Conservation (phyloP, 345 rosid genomes). For the Salix purpurea region DNA sequence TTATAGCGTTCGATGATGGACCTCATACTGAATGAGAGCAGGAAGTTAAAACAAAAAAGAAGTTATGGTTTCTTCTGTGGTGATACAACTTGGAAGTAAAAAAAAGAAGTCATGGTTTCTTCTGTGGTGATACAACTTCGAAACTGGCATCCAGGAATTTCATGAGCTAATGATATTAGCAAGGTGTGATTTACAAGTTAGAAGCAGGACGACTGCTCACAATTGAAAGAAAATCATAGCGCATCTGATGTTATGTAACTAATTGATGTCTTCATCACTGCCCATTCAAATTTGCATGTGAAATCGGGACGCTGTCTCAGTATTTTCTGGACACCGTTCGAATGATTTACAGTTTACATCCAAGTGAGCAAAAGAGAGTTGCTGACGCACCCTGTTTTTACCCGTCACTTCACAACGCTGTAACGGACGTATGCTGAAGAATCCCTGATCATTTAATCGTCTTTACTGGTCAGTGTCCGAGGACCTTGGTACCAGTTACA, state of each 20-base stretch:
- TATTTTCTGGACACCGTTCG: background rate
- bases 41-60: background rate
- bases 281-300: background rate
- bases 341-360: background rate
- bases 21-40: constrained; percentile 44
- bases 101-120: background rate
- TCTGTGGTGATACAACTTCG: background rate
- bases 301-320: background rate
- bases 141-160: background rate
- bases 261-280: background rate
- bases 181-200: background rate
- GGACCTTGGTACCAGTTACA: background rate
- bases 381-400: background rate
- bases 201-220: background rate
- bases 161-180: background rate
- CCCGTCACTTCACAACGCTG: too few relatives aligned
- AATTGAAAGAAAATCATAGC: background rate
- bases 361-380: background rate
- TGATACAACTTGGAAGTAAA: background rate
- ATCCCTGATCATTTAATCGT: background rate
- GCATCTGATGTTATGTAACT: background rate
- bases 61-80: background rate
- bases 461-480: too few relatives aligned
- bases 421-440: too few relatives aligned
- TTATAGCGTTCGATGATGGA: constrained; percentile 60